phyloP scores from a whole-genome alignment of 805 yeast genomes.

The Komagataella mondaviorum region DNA sequence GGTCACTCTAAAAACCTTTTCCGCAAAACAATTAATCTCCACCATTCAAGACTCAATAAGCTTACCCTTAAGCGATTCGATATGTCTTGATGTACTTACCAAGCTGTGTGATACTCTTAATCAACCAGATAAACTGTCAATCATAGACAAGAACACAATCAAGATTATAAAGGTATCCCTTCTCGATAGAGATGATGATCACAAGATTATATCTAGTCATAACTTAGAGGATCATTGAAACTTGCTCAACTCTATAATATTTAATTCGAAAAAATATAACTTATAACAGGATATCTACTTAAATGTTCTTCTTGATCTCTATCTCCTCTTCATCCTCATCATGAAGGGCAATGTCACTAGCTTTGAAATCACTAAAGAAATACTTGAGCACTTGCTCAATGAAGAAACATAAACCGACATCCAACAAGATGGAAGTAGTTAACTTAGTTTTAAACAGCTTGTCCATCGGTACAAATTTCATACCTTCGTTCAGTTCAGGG shows the following conservation, averaged over 20 bases:
- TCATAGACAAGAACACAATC: background rate
- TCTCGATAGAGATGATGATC: background rate
- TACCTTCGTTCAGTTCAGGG: constrained; percentile 87
- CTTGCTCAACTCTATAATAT: background rate
- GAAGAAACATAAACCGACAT: constrained; percentile 62
- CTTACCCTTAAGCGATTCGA: background rate
- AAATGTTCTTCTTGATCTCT: background rate
- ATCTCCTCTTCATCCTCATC: constrained; percentile 10
- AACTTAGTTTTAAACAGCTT: constrained; percentile 61
- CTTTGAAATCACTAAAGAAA: constrained; percentile 80
- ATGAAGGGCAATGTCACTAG: constrained; percentile 74
- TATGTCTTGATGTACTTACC: background rate
- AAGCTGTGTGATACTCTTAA: background rate
- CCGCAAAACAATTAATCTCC: background rate
- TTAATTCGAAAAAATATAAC: background rate
- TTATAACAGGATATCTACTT: background rate
- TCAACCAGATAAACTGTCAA: background rate
- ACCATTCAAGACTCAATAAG: background rate
- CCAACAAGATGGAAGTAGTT: constrained; percentile 59
- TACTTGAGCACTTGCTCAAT: constrained; percentile 73
- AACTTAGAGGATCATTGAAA: background rate
- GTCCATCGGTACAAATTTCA: constrained; percentile 85
- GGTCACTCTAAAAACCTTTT: background rate
- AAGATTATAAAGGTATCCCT: background rate
- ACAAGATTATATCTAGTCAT: background rate